These are phyloP conservation scores for Halophytophthora batemanensis DNA, from an alignment of 352 stramenopile genomes.

Conservation along the genomic window DNA sequence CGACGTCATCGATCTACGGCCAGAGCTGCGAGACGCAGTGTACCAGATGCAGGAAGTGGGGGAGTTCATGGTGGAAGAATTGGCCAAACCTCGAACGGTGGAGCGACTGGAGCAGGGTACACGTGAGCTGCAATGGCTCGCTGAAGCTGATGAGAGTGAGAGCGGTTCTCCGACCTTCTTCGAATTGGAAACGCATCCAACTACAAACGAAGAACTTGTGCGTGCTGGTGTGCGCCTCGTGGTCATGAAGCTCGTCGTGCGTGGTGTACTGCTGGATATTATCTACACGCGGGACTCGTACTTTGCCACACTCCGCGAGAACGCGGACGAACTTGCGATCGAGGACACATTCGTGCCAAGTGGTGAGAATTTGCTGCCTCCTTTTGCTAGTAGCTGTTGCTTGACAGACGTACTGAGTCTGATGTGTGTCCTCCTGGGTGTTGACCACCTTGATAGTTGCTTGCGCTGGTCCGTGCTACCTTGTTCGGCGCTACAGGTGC, in stretches of 20 bases:
- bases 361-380: conserved; percentile 16
- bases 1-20: conserved; percentile 35
- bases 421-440: background rate
- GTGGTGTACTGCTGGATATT: conserved; percentile 57
- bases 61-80: conserved; percentile 63
- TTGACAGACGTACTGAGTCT: conserved; percentile 1
- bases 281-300: conserved; percentile 66
- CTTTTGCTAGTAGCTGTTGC: background rate
- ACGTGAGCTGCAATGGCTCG: conserved; percentile 52
- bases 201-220: conserved; percentile 37
- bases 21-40: conserved; percentile 46
- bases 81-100: conserved; percentile 56
- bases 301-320: conserved; percentile 51
- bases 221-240: conserved; percentile 41
- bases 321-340: conserved; percentile 46
- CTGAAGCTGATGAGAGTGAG: conserved; percentile 26
- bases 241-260: conserved; percentile 71
- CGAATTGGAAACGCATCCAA: conserved; percentile 51
- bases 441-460: conserved; percentile 24
- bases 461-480: conserved; percentile 47
- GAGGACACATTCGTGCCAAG: conserved; percentile 65
- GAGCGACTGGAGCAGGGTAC: conserved; percentile 42
- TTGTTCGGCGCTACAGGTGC: conserved; percentile 52
- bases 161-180: conserved; percentile 46
- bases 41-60: conserved; percentile 72